Percentiles rank a stretch among this genome's conserved stretches.
These are phyloP conservation scores for Berkeleyomyces rouxiae DNA, from an alignment of 2,329 filamentous ascomycete species.

Conservation along the genomic window DNA sequence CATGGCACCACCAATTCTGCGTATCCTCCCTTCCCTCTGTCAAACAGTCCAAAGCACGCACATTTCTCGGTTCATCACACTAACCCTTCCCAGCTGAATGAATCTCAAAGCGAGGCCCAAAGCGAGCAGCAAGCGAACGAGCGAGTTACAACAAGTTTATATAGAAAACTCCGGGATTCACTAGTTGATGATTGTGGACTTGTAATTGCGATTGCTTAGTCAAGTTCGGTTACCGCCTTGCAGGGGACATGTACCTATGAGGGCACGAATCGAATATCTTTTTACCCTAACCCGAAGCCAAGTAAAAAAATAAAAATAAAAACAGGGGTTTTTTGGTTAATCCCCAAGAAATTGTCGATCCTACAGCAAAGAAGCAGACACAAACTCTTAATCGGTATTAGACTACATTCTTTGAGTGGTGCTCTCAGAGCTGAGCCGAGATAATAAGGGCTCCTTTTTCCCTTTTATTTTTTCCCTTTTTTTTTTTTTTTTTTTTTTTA, in stretches of 20 bases:
- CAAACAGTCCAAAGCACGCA: background rate
- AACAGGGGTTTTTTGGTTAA: background rate
- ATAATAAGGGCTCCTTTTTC: background rate
- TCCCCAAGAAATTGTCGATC: background rate
- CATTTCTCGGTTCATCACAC: background rate
- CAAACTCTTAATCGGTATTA: background rate
- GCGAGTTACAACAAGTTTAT: background rate
- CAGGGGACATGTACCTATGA: no score
- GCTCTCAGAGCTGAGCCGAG: background rate
- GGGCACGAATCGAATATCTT: no score
- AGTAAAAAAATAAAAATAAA: background rate
- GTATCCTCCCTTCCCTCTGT: no score
- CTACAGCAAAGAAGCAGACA: background rate
- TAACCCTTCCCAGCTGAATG: background rate
- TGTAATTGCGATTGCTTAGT: background rate
- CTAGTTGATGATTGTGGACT: no score
- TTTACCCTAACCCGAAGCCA: no score
- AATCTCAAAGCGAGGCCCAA: background rate
- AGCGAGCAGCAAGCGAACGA: background rate
- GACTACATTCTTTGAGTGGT: background rate
- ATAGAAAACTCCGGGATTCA: background rate
- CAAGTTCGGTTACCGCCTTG: background rate
- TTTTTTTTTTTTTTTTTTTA: background rate
- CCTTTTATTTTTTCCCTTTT: background rate
- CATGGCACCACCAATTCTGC: background rate